Base-by-base conservation (phyloP, 2,329 filamentous ascomycete genomes). In the Zopfia rhizophila region DNA sequence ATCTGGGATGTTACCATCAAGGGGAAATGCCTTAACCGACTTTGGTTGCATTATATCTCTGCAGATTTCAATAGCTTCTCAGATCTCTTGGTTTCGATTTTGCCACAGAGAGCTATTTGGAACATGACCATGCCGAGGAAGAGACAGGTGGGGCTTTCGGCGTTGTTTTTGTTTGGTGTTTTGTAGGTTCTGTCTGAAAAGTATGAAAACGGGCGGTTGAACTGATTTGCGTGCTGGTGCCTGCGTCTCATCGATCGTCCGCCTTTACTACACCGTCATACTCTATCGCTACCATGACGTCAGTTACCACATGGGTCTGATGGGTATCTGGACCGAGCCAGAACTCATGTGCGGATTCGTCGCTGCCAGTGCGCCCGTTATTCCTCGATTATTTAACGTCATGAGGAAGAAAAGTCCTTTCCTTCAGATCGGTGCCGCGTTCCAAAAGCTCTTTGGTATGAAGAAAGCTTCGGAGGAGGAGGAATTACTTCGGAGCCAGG, bases 1-100 rank as follows among this genome's bases (percentile, higher is more conserved):
- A 70, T 68, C 36, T 74, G 66, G 67, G 57, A 72, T 14, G 17
- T 16, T 18, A 63, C 69, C 40, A 58, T 56, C n/a, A n/a, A n/a
- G n/a, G n/a, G n/a, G n/a, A n/a, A n/a, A n/a, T n/a, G n/a, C n/a
- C n/a, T n/a, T n/a, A n/a, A n/a, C n/a, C n/a, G n/a, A n/a, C n/a
- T n/a, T n/a, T n/a, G n/a, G n/a, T n/a, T n/a, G n/a, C n/a, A n/a
- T n/a, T n/a, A n/a, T n/a, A n/a, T n/a, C n/a, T n/a, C n/a, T n/a
- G n/a, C n/a, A n/a, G n/a, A n/a, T n/a, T n/a, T n/a, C n/a, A n/a
- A n/a, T n/a, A n/a, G n/a, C n/a, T n/a, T n/a, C n/a, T n/a, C n/a
- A n/a, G n/a, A n/a, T n/a, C n/a, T n/a, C n/a, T n/a, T n/a, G n/a
- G n/a, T n/a, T n/a, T n/a, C n/a, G n/a, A n/a, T n/a, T n/a, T n/a